Evolutionary conservation across 192 early-diverging fungal genomes (phyloP).

Genomic region (Podochytrium sp.): DNA sequence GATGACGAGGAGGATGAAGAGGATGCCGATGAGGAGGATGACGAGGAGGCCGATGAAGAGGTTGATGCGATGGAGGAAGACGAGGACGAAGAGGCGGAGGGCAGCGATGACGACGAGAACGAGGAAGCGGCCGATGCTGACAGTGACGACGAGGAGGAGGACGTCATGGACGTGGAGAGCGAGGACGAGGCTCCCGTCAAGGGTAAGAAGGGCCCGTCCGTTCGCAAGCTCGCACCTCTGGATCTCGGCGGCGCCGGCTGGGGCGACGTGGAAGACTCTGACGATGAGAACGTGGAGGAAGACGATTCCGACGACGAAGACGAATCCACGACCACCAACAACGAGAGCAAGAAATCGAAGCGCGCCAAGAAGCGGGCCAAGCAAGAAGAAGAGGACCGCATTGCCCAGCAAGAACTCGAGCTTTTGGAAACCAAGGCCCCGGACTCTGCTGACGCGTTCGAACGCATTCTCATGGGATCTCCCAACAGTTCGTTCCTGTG

Average conservation of each 20-base stretch:
- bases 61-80: conserved; percentile 22
- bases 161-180: conserved; percentile 29
- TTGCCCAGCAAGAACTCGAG: conserved; percentile 51
- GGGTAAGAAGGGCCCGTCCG: conserved; percentile 17
- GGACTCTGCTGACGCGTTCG: conserved; percentile 83
- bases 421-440: conserved; percentile 51
- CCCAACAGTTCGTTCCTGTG: conserved; percentile 97
- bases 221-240: conserved; percentile 35
- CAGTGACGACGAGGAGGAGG: conserved; percentile 15
- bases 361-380: conserved; percentile 67
- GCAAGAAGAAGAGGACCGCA: conserved; percentile 50
- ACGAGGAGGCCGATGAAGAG: conserved; percentile 25
- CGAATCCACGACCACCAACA: conserved; percentile 34
- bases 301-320: conserved; percentile 46
- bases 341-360: conserved; percentile 48
- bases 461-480: conserved; percentile 89
- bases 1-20: conserved; percentile 8
- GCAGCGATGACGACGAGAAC: conserved; percentile 19
- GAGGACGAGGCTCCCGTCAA: not conserved
- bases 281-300: conserved; percentile 49
- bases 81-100: conserved; percentile 34
- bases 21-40: conserved; percentile 13
- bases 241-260: conserved; percentile 40
- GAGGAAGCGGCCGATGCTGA: conserved; percentile 4
- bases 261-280: conserved; percentile 43